Evolutionary conservation across 768 basidiomycete genomes (phyloP).

Genomic region (Lactarius hatsudake): DNA sequence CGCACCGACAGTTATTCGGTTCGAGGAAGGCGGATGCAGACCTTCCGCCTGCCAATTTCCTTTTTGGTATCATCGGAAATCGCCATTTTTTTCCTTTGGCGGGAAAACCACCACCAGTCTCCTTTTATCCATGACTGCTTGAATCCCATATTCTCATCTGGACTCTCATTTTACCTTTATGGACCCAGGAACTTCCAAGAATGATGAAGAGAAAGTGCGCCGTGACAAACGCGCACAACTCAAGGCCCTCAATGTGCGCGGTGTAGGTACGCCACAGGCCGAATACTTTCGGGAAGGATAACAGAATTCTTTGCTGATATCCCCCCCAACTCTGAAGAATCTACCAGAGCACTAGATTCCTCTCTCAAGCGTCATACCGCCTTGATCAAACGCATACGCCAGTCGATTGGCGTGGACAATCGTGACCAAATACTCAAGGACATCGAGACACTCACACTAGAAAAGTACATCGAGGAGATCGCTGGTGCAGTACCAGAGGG

Average conservation of each 20-base stretch:
- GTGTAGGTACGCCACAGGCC: slow-evolving; percentile 34
- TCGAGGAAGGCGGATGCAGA: too few species aligned
- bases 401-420: slow-evolving; percentile 79
- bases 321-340: slow-evolving; percentile 44
- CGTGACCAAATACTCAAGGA: slow-evolving; percentile 89
- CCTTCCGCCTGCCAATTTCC: slow-evolving; percentile 6
- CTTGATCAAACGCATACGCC: slow-evolving; percentile 89
- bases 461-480: slow-evolving; percentile 96
- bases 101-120: too few species aligned
- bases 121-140: slow-evolving; percentile 9
- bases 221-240: slow-evolving; percentile 56
- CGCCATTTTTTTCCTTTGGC: background rate
- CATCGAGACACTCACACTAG: slow-evolving; percentile 82
- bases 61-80: slow-evolving; percentile 20
- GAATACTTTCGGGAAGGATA: slow-evolving; percentile 40
- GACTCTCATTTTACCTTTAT: slow-evolving; percentile 6
- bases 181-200: slow-evolving; percentile 33
- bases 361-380: slow-evolving; percentile 96
- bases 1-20: too few species aligned
- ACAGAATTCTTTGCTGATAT: background rate
- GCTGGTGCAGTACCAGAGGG: slow-evolving; percentile 87
- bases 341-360: slow-evolving; percentile 75
- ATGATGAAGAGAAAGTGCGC: slow-evolving; percentile 52
- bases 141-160: slow-evolving; percentile 1
- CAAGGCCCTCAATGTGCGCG: slow-evolving; percentile 54